These are phyloP conservation scores for Metroxylon sagu DNA, from an alignment of 176 grass and related monocot genomes.

Conservation along the genomic window DNA sequence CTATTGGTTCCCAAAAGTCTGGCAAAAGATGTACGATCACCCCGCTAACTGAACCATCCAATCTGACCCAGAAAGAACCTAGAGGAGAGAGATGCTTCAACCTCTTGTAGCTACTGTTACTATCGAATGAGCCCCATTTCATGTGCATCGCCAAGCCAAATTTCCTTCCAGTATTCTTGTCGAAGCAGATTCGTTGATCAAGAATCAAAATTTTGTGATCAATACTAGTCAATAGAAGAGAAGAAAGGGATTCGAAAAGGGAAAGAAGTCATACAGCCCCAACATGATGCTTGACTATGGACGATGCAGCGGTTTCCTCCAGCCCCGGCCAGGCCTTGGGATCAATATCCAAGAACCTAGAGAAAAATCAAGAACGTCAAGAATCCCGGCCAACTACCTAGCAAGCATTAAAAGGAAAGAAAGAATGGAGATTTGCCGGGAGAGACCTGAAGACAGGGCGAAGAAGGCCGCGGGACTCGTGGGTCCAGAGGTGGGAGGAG, in stretches of 20 bases:
- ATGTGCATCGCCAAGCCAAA: no score
- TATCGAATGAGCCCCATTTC: no score
- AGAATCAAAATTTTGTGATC: no score
- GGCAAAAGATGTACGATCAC: no score
- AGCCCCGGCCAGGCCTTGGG: conserved; percentile 72
- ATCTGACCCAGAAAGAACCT: no score
- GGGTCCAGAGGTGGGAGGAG: conserved; percentile 52
- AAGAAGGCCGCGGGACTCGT: conserved; percentile 79
- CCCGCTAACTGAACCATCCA: no score
- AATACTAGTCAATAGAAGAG: no score
- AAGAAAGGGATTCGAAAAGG: not conserved
- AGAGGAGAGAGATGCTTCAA: no score
- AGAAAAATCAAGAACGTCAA: not conserved
- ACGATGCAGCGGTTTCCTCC: conserved; percentile 76
- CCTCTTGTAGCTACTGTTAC: no score
- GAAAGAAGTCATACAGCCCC: conserved; percentile 51
- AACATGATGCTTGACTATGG: conserved; percentile 74
- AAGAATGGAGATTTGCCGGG: not conserved
- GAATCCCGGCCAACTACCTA: not conserved
- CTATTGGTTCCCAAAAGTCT: no score
- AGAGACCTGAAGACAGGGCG: conserved; percentile 73
- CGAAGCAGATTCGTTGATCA: no score
- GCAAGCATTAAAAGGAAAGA: not conserved
- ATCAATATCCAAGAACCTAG: conserved; percentile 87
- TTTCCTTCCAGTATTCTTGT: no score